These are phyloP conservation scores for Immersiporthe knoxdaviesiana DNA, from an alignment of 2,329 filamentous ascomycete species.

Conservation along the genomic window DNA sequence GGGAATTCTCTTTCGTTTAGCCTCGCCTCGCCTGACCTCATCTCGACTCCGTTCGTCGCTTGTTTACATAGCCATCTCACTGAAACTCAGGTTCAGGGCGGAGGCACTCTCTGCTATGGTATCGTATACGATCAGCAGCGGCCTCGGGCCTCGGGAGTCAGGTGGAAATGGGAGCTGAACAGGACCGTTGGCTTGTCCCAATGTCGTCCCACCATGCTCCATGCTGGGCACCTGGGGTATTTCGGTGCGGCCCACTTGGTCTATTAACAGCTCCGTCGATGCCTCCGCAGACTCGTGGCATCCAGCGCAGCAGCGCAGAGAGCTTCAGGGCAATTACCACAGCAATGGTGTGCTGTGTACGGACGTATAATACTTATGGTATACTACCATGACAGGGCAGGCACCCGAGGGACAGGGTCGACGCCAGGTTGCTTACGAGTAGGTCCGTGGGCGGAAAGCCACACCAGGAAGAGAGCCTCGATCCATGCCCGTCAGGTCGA, in stretches of 20 bases:
- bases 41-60: background rate
- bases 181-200: constrained; percentile 14
- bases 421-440: background rate
- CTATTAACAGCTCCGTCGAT: constrained; percentile 8
- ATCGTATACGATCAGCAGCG: background rate
- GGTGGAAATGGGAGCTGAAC: constrained; percentile 6
- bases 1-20: background rate
- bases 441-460: background rate
- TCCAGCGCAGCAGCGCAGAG: background rate
- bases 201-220: constrained; percentile 1
- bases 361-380: background rate
- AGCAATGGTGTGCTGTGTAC: background rate
- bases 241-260: constrained; percentile 5
- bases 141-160: constrained; percentile 15
- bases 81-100: too few species aligned
- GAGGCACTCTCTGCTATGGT: background rate
- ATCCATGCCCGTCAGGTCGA: constrained; percentile 1
- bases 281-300: background rate
- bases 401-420: background rate
- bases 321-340: too few species aligned
- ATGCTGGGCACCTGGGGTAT: constrained; percentile 7
- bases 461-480: background rate
- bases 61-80: too few species aligned
- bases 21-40: background rate
- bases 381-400: too few species aligned